Base-by-base conservation (phyloP, 1,139 yeast species). In the Pichia sp. region DNA sequence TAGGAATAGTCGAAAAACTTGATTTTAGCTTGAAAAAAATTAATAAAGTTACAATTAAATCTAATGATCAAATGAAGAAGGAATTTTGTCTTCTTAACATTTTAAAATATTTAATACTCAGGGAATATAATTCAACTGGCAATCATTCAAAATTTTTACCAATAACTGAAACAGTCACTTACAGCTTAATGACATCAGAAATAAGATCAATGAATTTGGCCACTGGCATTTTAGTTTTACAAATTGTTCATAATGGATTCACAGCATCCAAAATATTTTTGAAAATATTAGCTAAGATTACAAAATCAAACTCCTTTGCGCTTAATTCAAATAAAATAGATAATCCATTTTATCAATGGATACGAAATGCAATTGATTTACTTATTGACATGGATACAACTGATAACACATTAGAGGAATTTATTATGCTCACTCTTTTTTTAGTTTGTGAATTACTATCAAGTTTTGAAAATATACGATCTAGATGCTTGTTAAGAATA, bases 141-240 rank as follows among this genome's bases (percentile, higher is more conserved):
- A 43, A 74, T 65, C 54, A 71, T 37, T 68, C 71, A 2, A 23
- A 27, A 3, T 41, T 46, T 30, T 7, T 42, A 3, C 61, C 66
- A 48, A 64, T 74, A 11, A 74, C 70, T 41, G 43, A 48, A 3
- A 41, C 49, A 3, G 70, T 71, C 10, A 64, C 68, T 39, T 68
- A 74, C 11, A 55, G 61, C 37, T 61, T 77, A 30, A 56, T 73
- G 34, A 73, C 80, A n/a, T 77, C 81, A 1, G 72, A 87, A 46
- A 67, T 90, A 30, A 66, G 82, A 3, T 87, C 97, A 0, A 70
- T 96, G 52, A 84, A 80, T 55, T 71, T 84, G 40, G 94, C 90
- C 1, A 85, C 94, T 1, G 97, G 90, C 52, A 76, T 92, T 45
- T 59, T 77, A 31, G 72, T 80, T 9, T 33, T 60, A 4, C 30